Evolutionary conservation across 2,329 filamentous ascomycete genomes (phyloP), one percentile per base, ranked within the genome.

Genomic region (Colletotrichum gigasporum): DNA sequence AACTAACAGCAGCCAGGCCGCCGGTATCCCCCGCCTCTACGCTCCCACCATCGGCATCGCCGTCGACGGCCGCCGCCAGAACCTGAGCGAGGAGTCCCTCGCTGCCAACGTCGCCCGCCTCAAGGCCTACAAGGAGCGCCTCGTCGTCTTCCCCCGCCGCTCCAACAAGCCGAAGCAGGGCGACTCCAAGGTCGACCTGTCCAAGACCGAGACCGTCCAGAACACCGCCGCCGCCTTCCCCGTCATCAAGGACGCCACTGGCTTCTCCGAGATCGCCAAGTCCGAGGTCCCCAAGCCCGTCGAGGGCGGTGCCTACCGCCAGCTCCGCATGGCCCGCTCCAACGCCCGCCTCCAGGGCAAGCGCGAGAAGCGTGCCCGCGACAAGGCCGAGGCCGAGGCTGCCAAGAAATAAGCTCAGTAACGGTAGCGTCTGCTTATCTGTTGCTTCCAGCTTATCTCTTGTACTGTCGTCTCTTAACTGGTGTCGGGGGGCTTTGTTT

Each of bases 131-230:
- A 92, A 91, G 87, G 89, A 91, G 79, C 93, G 94, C 79, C 87
- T 99, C 78, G 97, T 99, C 82, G 89, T 99, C 80, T 97, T 99
- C 89, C 96, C 96, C 80, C 93, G 94, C 88, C 94, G 93, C 85
- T 89, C 89, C 80, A 94, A 94, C 85, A 90, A 96, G 85, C 89
- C 91, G 85, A 97, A 97, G 93, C 91, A 91, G 81, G 92, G 92
- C 82, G 93, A 97, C 84, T 91, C 91, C 82, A 92, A 92, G 80
- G 92, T 95, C 90, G 90, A 96, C 83, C 76, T 85, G 72, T 82
- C 81, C 79, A 91, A 90, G 75, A 88, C 88, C 79, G 82, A 86
- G 77, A 86, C 84, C 78, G 82, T 84, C 73, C 77, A 81, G 70
- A 83, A 79, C 77, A 77, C 89, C 75, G 78, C 81, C 76, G 79